Conservation (phyloP, 129 eudicot genomes). For the Silybum marianum region DNA sequence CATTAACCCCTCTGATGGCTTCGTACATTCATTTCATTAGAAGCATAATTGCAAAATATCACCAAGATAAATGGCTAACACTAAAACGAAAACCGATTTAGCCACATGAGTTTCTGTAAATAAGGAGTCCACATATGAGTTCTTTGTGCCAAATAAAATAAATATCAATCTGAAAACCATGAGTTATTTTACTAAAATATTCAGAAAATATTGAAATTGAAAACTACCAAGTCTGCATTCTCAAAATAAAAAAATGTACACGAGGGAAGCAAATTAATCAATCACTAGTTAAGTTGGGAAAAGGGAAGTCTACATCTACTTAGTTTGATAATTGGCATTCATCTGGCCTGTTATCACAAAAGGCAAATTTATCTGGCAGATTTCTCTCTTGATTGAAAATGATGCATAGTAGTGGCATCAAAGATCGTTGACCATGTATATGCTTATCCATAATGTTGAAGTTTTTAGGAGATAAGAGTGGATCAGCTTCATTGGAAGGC, state of each 20-base stretch:
- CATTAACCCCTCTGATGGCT: neutral
- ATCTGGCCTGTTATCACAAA: neutral
- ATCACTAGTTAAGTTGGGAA: too few relatives aligned
- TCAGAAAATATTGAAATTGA: neutral
- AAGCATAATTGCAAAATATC: neutral
- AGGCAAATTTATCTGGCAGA: neutral
- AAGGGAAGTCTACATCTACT: too few relatives aligned
- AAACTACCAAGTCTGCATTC: neutral
- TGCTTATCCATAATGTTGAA: too few relatives aligned
- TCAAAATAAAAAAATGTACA: neutral
- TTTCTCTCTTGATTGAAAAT: neutral
- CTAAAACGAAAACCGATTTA: neutral
- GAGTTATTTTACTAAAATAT: neutral
- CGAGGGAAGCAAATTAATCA: too few relatives aligned
- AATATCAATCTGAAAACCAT: neutral
- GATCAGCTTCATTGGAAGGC: neutral
- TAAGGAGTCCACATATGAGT: neutral
- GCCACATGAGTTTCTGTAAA: slow-evolving; percentile 4
- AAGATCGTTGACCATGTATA: neutral
- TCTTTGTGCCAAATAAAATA: neutral
- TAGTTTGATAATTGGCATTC: neutral
- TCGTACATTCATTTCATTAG: neutral
- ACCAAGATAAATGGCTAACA: neutral
- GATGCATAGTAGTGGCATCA: neutral
- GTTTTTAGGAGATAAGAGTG: neutral